Conservation (phyloP, 108 stramenopile genomes). For the Cyclotella kingstonii region DNA sequence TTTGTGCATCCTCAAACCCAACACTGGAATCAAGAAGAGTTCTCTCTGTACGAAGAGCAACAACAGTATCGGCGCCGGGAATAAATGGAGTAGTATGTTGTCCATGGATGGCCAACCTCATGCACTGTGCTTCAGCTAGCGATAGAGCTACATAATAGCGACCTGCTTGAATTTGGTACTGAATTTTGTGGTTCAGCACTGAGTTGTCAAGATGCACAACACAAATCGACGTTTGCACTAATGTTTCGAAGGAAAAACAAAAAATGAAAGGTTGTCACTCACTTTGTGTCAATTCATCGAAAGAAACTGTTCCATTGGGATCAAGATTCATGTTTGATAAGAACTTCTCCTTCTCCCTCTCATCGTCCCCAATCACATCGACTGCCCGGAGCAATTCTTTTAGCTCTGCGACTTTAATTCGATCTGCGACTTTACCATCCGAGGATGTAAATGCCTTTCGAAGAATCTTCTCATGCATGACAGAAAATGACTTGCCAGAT, state of each 20-base stretch:
- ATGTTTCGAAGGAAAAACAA: background rate
- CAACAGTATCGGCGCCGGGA: constrained; percentile 76
- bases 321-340: constrained; percentile 73
- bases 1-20: constrained; percentile 79
- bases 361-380: constrained; percentile 83
- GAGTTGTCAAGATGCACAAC: background rate
- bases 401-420: constrained; percentile 85
- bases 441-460: constrained; percentile 85
- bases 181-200: constrained; percentile 79
- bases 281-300: constrained; percentile 81
- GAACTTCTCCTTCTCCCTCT: constrained; percentile 81
- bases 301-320: constrained; percentile 70
- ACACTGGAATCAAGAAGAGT: constrained; percentile 81
- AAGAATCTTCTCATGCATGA: constrained; percentile 86
- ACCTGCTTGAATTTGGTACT: constrained; percentile 91
- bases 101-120: constrained; percentile 92
- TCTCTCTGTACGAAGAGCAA: constrained; percentile 75
- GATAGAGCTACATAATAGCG: constrained; percentile 92
- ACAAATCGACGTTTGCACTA: no score
- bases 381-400: constrained; percentile 87
- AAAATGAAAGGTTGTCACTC: background rate
- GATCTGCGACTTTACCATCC: constrained; percentile 78
- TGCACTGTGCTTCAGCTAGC: constrained; percentile 93
- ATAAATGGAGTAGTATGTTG: constrained; percentile 68
- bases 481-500: constrained; percentile 74